Evolutionary conservation across 2,329 filamentous ascomycete genomes (phyloP).

Genomic region (Falciphora oryzae): DNA sequence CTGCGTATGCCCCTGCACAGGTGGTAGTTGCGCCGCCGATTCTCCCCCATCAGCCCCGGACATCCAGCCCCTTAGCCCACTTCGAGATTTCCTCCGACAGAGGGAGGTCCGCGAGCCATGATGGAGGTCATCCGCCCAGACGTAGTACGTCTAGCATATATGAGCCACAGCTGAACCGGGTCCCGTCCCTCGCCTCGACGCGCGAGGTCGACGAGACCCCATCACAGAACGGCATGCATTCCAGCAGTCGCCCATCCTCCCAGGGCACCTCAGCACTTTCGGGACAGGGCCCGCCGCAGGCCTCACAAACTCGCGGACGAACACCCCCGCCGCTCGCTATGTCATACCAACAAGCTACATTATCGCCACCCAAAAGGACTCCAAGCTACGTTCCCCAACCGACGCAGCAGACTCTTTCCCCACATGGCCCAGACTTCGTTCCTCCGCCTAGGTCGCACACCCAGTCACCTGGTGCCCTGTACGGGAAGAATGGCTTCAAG

Average conservation of each 20-base stretch:
- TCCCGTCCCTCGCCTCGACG: slow-evolving; percentile 55
- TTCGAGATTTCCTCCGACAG: slow-evolving; percentile 47
- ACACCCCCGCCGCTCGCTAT: slow-evolving; percentile 37
- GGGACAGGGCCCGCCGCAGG: not conserved
- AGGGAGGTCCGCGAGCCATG: slow-evolving; percentile 27
- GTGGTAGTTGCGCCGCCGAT: slow-evolving; percentile 35
- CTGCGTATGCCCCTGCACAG: slow-evolving; percentile 33
- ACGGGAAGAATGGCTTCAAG: slow-evolving; percentile 29
- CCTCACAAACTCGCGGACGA: slow-evolving; percentile 29
- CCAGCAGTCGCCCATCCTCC: slow-evolving; percentile 4
- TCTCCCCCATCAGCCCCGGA: slow-evolving; percentile 55
- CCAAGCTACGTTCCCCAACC: slow-evolving; percentile 45
- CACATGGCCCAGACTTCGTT: slow-evolving; percentile 31
- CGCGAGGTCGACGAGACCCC: slow-evolving; percentile 55
- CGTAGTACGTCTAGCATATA: slow-evolving; percentile 46
- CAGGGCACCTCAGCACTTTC: not conserved
- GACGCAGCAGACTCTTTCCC: slow-evolving; percentile 7
- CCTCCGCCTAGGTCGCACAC: slow-evolving; percentile 57
- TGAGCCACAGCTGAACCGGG: slow-evolving; percentile 48
- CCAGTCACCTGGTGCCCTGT: slow-evolving; percentile 50
- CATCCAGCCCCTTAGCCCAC: slow-evolving; percentile 60
- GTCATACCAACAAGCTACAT: slow-evolving; percentile 31
- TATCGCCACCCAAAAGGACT: slow-evolving; percentile 52
- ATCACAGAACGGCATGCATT: not conserved
- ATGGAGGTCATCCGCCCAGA: slow-evolving; percentile 38